Evolutionary conservation across 2,329 filamentous ascomycete species (phyloP), one percentile per base, ranked within the genome.

Genomic region (Colletotrichum orchidophilum): DNA sequence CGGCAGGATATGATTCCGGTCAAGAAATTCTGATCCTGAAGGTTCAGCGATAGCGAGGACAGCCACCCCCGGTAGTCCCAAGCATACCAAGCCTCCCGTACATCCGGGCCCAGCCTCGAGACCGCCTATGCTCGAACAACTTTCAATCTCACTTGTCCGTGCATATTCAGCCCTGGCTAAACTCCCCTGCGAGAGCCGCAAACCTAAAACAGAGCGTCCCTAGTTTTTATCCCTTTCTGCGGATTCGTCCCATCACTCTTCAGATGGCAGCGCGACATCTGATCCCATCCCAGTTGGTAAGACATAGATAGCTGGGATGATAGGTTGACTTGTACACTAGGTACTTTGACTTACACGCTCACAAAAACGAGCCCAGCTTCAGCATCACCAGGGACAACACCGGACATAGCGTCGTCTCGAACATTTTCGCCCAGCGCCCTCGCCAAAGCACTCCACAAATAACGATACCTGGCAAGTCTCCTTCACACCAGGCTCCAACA

Each of bases 101-200:
- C 27, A 53, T 49, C 18, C 49, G 35, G 31, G 46, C 54, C 59
- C 52, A 52, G 63, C 69, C 59, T 70, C 59, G 18, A 55, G 46
- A 26, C 59, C 33, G 15, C 39, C 42, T 18, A n/a, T 39, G 58
- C 29, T 49, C n/a, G 15, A n/a, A 24, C 35, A 8, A 27, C 15
- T 42, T 24, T 46, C 27, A 24, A 61, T 49, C 29, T 66, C 42
- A 60, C 39, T 55, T 39, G 33, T 9, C 15, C 24, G 27, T 33
- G 8, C 12, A 59, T 18, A 13, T 59, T 60, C 58, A 69, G 66
- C 69, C 69, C 53, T 71, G 64, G 66, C 65, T 29, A 58, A 33
- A 70, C 39, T 55, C 53, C 53, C 68, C 63, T 73, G 68, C 63
- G 49, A 61, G 71, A 71, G 71, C 68, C 71, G 63, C 71, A 71